A percentile compares a stretch with the other conserved stretches of the same genome.
phyloP scores from a whole-genome alignment of 1,284 basidiomycete species.

The Hypsizygus ulmarius region DNA sequence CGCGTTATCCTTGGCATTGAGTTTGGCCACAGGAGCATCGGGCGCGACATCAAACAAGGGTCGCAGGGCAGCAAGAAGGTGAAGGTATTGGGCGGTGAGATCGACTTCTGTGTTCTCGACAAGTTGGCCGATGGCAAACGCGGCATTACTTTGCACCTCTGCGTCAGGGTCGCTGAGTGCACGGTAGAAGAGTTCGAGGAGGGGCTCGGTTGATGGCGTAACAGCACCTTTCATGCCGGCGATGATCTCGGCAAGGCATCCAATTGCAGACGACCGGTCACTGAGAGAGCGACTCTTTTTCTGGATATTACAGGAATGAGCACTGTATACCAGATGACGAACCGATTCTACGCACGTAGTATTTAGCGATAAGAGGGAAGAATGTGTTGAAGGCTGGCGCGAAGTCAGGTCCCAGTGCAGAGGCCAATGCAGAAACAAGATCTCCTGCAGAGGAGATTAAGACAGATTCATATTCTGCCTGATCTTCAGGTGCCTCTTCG shows the following conservation, averaged over 20 bases:
- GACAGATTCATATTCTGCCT: conserved; percentile 96
- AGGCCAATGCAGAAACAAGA: conserved; percentile 89
- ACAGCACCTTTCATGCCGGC: conserved; percentile 87
- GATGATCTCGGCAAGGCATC: conserved; percentile 94
- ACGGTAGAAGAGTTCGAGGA: conserved; percentile 81
- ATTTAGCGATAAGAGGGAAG: conserved; percentile 89
- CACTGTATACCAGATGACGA: conserved; percentile 1
- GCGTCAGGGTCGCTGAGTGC: conserved; percentile 85
- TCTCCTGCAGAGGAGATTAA: conserved; percentile 94
- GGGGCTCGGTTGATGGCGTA: conserved; percentile 83
- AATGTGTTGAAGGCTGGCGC: conserved; percentile 82
- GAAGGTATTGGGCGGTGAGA: conserved; percentile 80
- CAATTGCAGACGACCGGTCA: conserved; percentile 92
- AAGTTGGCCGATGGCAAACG: conserved; percentile 91
- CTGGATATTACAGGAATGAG: conserved; percentile 36
- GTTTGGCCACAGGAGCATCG: conserved; percentile 57
- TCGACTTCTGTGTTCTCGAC: conserved; percentile 87
- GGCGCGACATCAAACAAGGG: conserved; percentile 77
- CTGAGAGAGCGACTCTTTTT: conserved; percentile 84
- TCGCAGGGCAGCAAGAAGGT: conserved; percentile 77
- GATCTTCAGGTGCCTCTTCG: conserved; percentile 77
- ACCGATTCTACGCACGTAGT: conserved; percentile 69
- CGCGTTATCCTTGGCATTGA: conserved; percentile 95
- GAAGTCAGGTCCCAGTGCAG: conserved; percentile 84
- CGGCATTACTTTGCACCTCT: conserved; percentile 95